Percentiles rank a stretch among this genome's conserved stretches.
These are phyloP conservation scores for Kazachstania viticola DNA, from an alignment of 805 yeast species.

Conservation along the genomic window DNA sequence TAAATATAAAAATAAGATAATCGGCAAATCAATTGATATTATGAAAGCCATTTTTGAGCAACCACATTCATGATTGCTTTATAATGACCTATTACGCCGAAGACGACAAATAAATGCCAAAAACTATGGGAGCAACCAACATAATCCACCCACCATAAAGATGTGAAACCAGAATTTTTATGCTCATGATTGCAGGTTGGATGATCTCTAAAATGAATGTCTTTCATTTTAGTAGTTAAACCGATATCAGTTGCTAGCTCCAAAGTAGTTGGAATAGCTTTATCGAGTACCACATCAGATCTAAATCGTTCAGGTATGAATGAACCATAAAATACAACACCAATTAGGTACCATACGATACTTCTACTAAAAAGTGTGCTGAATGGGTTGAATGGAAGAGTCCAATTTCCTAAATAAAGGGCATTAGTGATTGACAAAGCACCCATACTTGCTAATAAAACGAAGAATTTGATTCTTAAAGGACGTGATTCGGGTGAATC, in stretches of 20 bases:
- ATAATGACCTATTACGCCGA: constrained; percentile 87
- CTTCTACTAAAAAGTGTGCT: constrained; percentile 57
- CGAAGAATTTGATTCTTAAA: constrained; percentile 67
- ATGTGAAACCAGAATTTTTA: constrained; percentile 25
- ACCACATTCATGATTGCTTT: constrained; percentile 66
- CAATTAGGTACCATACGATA: constrained; percentile 62
- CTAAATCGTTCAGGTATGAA: constrained; percentile 85
- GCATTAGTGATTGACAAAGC: constrained; percentile 47
- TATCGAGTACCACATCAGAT: constrained; percentile 50
- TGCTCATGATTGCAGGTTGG: constrained; percentile 28
- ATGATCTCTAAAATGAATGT: constrained; percentile 30
- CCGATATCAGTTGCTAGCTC: constrained; percentile 22
- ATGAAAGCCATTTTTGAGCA: constrained; percentile 28
- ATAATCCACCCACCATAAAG: constrained; percentile 81
- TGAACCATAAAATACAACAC: constrained; percentile 80
- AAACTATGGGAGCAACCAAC: constrained; percentile 70
- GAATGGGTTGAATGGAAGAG: constrained; percentile 42
- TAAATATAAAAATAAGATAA: too few species aligned
- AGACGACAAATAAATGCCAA: constrained; percentile 87
- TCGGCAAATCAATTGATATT: too few species aligned
- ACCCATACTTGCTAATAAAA: constrained; percentile 70
- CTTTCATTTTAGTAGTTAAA: constrained; percentile 23
- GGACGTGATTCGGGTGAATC: constrained; percentile 80
- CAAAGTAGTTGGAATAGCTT: constrained; percentile 28
- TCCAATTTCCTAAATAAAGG: constrained; percentile 43